These are phyloP conservation scores for Flaveria robusta DNA, from an alignment of 129 eudicot genomes.

Conservation along the genomic window DNA sequence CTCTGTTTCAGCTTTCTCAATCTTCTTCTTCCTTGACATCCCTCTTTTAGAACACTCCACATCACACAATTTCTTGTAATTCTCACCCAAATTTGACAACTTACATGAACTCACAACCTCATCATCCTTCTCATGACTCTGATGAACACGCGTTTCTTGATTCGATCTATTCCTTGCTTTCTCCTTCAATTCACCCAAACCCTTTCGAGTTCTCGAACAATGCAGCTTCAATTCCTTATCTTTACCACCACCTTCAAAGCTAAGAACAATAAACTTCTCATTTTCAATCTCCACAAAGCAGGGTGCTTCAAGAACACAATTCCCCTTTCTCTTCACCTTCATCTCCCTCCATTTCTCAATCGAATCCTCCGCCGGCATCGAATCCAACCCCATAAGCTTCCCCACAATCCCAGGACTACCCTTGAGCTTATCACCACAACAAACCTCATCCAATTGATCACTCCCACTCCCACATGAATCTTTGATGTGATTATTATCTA, in stretches of 20 bases:
- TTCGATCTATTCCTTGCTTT: no score
- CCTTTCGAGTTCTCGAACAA: conserved; percentile 7
- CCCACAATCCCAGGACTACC: conserved; percentile 63
- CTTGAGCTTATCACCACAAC: conserved; percentile 11
- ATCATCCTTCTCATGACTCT: no score
- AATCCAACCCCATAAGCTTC: conserved; percentile 78
- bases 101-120: no score
- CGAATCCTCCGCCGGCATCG: conserved; percentile 42
- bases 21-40: conserved; percentile 34
- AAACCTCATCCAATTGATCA: conserved; percentile 7
- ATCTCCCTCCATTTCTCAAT: conserved; percentile 28
- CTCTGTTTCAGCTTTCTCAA: conserved; percentile 41
- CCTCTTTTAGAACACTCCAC: neutral
- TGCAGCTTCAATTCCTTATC: conserved; percentile 35
- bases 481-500: conserved; percentile 39
- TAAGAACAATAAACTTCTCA: conserved; percentile 73
- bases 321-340: conserved; percentile 39
- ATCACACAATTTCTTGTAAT: no score
- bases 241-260: conserved; percentile 57
- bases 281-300: conserved; percentile 59
- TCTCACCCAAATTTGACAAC: no score
- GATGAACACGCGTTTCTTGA: no score
- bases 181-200: no score
- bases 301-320: conserved; percentile 49
- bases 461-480: neutral